These are phyloP conservation scores for Kwoniella sp. DNA, from an alignment of 768 basidiomycete species.

Conservation along the genomic window DNA sequence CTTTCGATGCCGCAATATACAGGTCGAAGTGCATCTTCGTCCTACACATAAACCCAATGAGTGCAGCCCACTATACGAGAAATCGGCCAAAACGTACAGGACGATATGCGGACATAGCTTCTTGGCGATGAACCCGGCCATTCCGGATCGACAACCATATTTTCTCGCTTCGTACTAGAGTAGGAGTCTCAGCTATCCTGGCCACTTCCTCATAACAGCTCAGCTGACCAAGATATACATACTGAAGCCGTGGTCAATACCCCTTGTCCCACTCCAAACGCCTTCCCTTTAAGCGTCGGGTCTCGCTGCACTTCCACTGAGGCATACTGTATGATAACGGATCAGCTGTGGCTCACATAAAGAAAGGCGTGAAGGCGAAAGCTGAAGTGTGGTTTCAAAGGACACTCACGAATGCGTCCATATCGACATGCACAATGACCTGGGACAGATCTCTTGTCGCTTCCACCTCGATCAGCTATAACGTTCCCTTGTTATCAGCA, in stretches of 20 bases:
- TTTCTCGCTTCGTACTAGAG: conserved; percentile 83
- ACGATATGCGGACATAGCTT: conserved; percentile 90
- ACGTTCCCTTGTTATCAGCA: conserved; percentile 9
- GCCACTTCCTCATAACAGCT: neutral
- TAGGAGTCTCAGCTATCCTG: conserved; percentile 6
- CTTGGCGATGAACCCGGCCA: conserved; percentile 94
- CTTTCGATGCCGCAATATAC: conserved; percentile 53
- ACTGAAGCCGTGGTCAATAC: conserved; percentile 75
- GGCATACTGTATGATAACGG: conserved; percentile 55
- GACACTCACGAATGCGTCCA: conserved; percentile 73
- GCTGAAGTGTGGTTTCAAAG: neutral
- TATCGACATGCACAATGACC: conserved; percentile 88
- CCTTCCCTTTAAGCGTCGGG: conserved; percentile 54
- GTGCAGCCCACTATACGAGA: neutral
- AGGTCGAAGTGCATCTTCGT: conserved; percentile 41
- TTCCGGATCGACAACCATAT: conserved; percentile 87
- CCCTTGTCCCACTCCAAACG: conserved; percentile 72
- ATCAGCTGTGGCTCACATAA: too few relatives aligned
- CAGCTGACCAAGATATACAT: conserved; percentile 20
- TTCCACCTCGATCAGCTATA: conserved; percentile 68
- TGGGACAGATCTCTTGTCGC: conserved; percentile 74
- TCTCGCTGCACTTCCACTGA: conserved; percentile 52
- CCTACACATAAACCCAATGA: conserved; percentile 3
- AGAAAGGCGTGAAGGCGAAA: too few relatives aligned
- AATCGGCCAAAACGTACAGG: conserved; percentile 52